Percentiles rank a stretch among this genome's conserved stretches.
These are phyloP conservation scores for Trichosporon asahii DNA, from an alignment of 1,284 basidiomycete genomes.

Conservation along the genomic window DNA sequence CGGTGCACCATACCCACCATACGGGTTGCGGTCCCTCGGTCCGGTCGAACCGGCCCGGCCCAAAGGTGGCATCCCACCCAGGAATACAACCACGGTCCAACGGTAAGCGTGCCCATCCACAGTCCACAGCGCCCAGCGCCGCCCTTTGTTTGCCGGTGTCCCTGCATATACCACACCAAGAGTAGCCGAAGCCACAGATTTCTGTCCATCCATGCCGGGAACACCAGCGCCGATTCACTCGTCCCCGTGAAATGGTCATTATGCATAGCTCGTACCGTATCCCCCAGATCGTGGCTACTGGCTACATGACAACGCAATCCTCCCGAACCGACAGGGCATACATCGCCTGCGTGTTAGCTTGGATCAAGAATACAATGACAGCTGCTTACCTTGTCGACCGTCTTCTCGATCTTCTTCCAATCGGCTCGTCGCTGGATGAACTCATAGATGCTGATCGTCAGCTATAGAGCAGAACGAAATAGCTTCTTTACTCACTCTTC, in stretches of 20 bases:
- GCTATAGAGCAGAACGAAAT: background rate
- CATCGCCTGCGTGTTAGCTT: conserved; percentile 55
- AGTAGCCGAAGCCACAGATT: background rate
- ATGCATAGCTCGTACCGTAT: background rate
- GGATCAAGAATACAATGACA: background rate
- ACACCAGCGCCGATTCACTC: background rate
- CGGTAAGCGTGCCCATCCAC: background rate
- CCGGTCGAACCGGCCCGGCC: background rate
- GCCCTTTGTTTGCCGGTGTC: background rate
- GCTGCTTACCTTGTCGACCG: conserved; percentile 76
- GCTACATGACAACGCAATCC: conserved; percentile 66
- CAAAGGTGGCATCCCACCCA: no score
- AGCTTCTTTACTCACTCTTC: conserved; percentile 61
- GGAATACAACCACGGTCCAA: background rate
- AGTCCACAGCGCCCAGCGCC: background rate
- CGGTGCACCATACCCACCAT: background rate
- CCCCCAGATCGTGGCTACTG: background rate
- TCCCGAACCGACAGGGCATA: conserved; percentile 89
- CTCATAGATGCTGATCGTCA: conserved; percentile 70
- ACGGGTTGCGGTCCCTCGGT: background rate
- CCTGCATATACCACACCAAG: background rate
- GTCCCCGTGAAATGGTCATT: background rate
- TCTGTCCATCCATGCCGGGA: background rate
- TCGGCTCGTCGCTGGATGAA: conserved; percentile 88
- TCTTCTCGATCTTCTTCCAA: conserved; percentile 96